Percentiles rank a stretch among this genome's conserved stretches.
phyloP scores from a whole-genome alignment of 345 rosid genomes.

The Pugionium dolabratum region DNA sequence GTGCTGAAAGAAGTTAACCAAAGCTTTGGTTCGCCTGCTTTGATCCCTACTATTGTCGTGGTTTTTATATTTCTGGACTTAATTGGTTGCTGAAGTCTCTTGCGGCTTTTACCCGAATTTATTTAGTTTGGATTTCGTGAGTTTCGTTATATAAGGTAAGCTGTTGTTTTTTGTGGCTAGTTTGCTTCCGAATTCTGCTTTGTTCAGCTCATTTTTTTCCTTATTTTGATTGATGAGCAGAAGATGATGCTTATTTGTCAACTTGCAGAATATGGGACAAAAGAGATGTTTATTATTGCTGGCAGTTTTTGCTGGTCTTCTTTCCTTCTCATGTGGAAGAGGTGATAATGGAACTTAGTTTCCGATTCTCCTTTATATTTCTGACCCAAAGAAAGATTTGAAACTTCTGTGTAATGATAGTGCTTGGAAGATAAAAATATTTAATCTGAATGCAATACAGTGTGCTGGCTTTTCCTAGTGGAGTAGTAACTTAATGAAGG shows the following conservation, averaged over 20 bases:
- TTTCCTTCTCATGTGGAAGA: conserved; percentile 47
- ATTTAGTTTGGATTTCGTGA: not conserved
- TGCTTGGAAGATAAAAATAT: not conserved
- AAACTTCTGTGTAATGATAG: not conserved
- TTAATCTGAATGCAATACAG: not conserved
- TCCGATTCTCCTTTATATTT: not conserved
- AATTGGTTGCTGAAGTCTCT: conserved; percentile 13
- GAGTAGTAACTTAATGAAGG: not conserved
- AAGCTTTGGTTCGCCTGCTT: conserved; percentile 7
- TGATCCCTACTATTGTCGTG: not conserved
- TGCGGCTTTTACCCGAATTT: conserved; percentile 1
- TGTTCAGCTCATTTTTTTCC: conserved; percentile 11
- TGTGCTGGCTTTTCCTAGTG: not conserved
- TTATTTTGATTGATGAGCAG: conserved; percentile 13
- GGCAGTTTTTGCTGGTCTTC: conserved; percentile 39
- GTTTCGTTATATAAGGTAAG: not conserved
- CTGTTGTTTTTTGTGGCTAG: not conserved
- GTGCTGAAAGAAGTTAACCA: conserved; percentile 1
- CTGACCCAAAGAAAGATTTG: not conserved
- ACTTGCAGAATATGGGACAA: conserved; percentile 51
- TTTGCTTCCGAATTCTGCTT: not conserved
- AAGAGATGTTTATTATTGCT: conserved; percentile 42
- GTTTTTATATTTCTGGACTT: not conserved
- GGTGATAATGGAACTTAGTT: conserved; percentile 40
- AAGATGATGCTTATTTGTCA: not conserved